These are phyloP conservation scores for Beauveria scarabaeidicola DNA, from an alignment of 2,329 filamentous ascomycete genomes.

Conservation along the genomic window DNA sequence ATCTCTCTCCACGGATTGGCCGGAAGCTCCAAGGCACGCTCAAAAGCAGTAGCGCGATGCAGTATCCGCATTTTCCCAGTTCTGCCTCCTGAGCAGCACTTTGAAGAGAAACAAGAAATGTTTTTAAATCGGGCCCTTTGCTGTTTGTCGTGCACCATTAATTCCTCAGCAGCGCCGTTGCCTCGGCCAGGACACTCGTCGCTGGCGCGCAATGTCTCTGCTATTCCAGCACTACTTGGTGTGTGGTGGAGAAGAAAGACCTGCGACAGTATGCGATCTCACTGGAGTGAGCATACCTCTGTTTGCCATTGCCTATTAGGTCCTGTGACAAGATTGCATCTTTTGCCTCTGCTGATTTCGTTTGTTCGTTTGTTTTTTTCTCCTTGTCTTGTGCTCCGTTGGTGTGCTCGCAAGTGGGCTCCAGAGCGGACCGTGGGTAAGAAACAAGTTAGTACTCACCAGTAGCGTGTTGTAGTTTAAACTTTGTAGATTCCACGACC, in stretches of 20 bases:
- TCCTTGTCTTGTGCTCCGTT: neutral
- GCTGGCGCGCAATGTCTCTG: slow-evolving; percentile 1
- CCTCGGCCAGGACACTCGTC: slow-evolving; percentile 1
- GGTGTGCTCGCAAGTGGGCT: neutral
- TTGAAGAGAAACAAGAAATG: neutral
- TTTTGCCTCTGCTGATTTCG: neutral
- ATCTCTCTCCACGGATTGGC: neutral
- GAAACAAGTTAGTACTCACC: slow-evolving; percentile 11
- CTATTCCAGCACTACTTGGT: neutral
- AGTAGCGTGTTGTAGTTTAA: neutral
- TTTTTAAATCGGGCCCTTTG: neutral
- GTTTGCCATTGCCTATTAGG: neutral
- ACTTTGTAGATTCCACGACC: neutral
- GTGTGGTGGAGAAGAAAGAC: neutral
- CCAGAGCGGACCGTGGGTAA: slow-evolving; percentile 2
- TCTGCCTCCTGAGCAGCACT: neutral
- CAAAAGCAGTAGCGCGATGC: neutral
- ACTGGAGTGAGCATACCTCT: neutral
- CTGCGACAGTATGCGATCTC: neutral
- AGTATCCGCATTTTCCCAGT: slow-evolving; percentile 7
- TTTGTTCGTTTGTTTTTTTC: neutral
- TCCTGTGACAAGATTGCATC: neutral
- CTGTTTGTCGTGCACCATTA: neutral
- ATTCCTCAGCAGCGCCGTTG: neutral
- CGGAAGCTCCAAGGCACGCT: neutral